phyloP scores from a whole-genome alignment of 495 filamentous ascomycete species.

The Darksidea phi region DNA sequence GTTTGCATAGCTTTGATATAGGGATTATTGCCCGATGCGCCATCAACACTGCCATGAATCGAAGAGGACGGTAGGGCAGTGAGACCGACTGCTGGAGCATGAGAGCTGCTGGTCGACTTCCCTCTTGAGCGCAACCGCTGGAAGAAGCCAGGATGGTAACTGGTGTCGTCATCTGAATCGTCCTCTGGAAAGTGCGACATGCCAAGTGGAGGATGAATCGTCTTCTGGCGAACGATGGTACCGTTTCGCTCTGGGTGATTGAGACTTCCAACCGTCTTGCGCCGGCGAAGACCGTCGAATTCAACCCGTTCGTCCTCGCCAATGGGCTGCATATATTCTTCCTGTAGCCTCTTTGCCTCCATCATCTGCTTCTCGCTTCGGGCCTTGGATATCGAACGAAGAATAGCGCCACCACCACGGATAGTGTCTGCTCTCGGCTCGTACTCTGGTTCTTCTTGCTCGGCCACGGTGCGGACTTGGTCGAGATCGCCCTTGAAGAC shows the following conservation, averaged over 20 bases:
- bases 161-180: conserved; percentile 51
- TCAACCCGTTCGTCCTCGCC: conserved; percentile 76
- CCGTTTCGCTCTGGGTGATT: conserved; percentile 45
- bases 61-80: conserved; percentile 6
- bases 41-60: conserved; percentile 14
- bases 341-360: conserved; percentile 74
- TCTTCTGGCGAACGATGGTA: conserved; percentile 49
- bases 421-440: conserved; percentile 97
- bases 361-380: conserved; percentile 76
- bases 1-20: conserved; percentile 29
- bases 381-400: conserved; percentile 75
- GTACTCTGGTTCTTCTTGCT: conserved; percentile 89
- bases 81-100: conserved; percentile 18
- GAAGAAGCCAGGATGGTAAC: conserved; percentile 50
- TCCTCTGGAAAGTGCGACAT: conserved; percentile 78
- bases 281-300: conserved; percentile 88
- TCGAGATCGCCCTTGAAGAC: conserved; percentile 92
- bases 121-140: conserved; percentile 43
- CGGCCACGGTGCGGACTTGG: conserved; percentile 90
- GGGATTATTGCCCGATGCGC: conserved; percentile 33
- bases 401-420: conserved; percentile 84
- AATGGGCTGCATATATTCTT: conserved; percentile 77
- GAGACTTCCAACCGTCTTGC: conserved; percentile 64
- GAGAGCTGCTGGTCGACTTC: conserved; percentile 13
- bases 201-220: conserved; percentile 76